Evolutionary conservation across 2,329 filamentous ascomycete genomes (phyloP), one percentile per base, ranked within the genome.

Genomic region (Curvularia eragrostidis): DNA sequence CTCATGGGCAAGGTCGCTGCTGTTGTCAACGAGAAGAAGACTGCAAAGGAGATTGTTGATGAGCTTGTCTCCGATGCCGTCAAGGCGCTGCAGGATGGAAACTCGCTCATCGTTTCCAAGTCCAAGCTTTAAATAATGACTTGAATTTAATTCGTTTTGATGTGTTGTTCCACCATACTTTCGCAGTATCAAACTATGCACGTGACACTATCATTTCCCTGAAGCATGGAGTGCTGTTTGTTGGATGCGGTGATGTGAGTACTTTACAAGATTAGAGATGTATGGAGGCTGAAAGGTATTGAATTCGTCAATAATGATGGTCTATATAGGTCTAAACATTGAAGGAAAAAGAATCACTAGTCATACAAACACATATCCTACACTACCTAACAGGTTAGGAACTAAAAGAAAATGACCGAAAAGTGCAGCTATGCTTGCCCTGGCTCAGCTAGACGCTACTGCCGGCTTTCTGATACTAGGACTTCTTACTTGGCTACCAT

Each of bases 1-100:
- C 81, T 97, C 69, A 99, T 99, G 95, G 95, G 95, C 78, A 96
- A 98, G 85, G 94, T 91, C 60, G 91, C 95, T 36, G 94, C 95
- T 26, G 91, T 97, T 30, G 91, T 95, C 55, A 95, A 94, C 74
- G 93, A 98, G 82, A 90, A 89, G 84, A 96, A 96, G 87, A 82
- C 85, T 38, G 95, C 95, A 61, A 96, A 93, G 85, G 91, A 79
- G 18, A 94, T 99, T 61, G 89, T 99, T 38, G 95, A 99, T 73
- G 95, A 99, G 82, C 90, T 99, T 70, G 91, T 99, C 63, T 79
- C 82, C 51, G 93, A 96, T 74, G 95, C 93, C 39, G 87, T 91
- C 57, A 83, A 82, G 61, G 86, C 84, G 77, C 77, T 97, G 68
- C 82, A 88, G 75, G 85, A 83, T 72, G 90, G 90, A 63, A 86